phyloP scores from a whole-genome alignment of 345 rosid species.

The Stellera chamaejasme region DNA sequence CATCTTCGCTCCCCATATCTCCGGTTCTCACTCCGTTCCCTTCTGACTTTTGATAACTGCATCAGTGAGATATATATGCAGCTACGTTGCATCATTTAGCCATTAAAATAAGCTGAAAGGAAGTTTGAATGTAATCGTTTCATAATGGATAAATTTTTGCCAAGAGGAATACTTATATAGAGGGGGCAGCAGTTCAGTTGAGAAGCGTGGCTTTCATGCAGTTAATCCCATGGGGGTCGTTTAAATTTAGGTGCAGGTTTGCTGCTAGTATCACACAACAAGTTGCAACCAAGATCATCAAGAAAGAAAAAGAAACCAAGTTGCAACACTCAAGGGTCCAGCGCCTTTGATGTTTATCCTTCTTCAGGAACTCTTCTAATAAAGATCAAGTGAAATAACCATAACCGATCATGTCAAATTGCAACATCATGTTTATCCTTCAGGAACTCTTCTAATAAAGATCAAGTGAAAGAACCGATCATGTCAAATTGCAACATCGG shows the following conservation, averaged over 20 bases:
- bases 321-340: too few relatives aligned
- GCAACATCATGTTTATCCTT: too few relatives aligned
- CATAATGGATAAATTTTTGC: background rate
- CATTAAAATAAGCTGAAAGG: background rate
- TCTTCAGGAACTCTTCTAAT: too few relatives aligned
- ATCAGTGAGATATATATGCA: conserved; percentile 22
- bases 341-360: too few relatives aligned
- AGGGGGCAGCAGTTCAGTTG: conserved; percentile 28
- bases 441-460: too few relatives aligned
- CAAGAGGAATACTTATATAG: conserved; percentile 5
- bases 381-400: too few relatives aligned
- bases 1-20: conserved; percentile 48
- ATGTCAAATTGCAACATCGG: too few relatives aligned
- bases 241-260: conserved; percentile 35
- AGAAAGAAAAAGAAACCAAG: too few relatives aligned
- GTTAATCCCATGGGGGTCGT: conserved; percentile 25
- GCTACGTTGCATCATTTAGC: conserved; percentile 2
- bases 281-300: too few relatives aligned
- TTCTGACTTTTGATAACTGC: conserved; percentile 8
- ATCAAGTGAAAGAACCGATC: too few relatives aligned
- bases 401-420: too few relatives aligned
- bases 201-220: conserved; percentile 32
- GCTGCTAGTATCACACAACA: conserved; percentile 10
- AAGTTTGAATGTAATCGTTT: background rate
- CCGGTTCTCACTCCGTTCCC: conserved; percentile 9